phyloP scores from a whole-genome alignment of 768 basidiomycete genomes.

The Lactarius indigo region DNA sequence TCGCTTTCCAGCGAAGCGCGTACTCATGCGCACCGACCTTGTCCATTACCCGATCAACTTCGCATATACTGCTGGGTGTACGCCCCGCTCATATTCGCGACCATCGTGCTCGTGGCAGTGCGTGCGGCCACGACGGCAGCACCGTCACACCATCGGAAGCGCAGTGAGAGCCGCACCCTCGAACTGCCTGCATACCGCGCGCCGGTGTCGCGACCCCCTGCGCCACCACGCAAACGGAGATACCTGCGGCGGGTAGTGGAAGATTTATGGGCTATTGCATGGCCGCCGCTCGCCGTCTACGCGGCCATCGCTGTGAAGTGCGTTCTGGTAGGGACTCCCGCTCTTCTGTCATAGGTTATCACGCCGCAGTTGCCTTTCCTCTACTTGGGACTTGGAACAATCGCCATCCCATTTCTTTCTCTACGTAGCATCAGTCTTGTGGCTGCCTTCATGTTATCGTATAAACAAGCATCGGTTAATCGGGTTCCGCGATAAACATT shows the following conservation, averaged over 20 bases:
- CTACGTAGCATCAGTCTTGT: background rate
- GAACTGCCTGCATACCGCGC: background rate
- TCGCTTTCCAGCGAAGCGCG: slow-evolving; percentile 51
- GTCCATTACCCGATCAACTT: slow-evolving; percentile 81
- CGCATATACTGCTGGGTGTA: slow-evolving; percentile 74
- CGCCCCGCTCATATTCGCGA: slow-evolving; percentile 60
- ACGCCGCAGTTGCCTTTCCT: background rate
- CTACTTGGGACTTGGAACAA: background rate
- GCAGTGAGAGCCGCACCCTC: background rate
- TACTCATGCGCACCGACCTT: slow-evolving; percentile 56
- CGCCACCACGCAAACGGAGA: background rate
- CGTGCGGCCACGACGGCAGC: background rate
- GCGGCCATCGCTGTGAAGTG: background rate
- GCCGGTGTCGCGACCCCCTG: background rate
- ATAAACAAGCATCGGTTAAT: background rate
- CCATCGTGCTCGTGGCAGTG: slow-evolving; percentile 46
- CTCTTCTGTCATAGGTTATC: background rate
- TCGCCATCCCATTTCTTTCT: background rate
- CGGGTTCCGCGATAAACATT: background rate
- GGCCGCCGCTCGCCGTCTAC: slow-evolving; percentile 13
- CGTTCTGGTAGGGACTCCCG: background rate
- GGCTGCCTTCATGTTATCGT: background rate
- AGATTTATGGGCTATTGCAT: slow-evolving; percentile 8
- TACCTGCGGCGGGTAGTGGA: background rate
- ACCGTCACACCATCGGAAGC: background rate